Conservation (phyloP, 371 early-diverging fungal genomes). For the Nematocida sp. region DNA sequence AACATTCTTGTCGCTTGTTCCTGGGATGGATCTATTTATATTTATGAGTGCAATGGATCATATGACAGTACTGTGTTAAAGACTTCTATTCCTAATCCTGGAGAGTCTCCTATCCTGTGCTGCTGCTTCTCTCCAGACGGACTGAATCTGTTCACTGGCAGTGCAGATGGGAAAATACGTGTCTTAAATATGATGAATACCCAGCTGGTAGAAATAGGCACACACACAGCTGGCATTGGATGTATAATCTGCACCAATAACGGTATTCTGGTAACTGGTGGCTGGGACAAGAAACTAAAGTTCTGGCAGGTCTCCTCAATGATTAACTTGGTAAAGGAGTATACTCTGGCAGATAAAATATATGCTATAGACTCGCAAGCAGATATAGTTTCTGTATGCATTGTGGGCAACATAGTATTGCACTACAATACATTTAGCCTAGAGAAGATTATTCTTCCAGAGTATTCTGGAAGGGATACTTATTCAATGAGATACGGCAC, state of each 20-base stretch:
- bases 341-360: slow-evolving; percentile 73
- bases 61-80: slow-evolving; percentile 35
- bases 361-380: slow-evolving; percentile 76
- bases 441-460: not conserved
- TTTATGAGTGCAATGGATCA: slow-evolving; percentile 45
- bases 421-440: slow-evolving; percentile 68
- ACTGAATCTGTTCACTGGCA: slow-evolving; percentile 49
- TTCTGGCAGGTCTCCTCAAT: slow-evolving; percentile 80
- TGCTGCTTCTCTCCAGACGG: slow-evolving; percentile 54
- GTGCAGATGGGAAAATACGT: slow-evolving; percentile 58
- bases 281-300: slow-evolving; percentile 86
- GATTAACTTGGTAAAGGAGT: slow-evolving; percentile 67
- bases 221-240: slow-evolving; percentile 56
- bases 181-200: slow-evolving; percentile 50
- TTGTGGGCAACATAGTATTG: slow-evolving; percentile 72
- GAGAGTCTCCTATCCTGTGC: slow-evolving; percentile 58
- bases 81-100: slow-evolving; percentile 43
- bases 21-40: slow-evolving; percentile 63
- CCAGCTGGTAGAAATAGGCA: slow-evolving; percentile 28
- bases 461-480: not conserved
- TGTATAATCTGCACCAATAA: slow-evolving; percentile 41
- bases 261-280: slow-evolving; percentile 74
- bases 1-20: slow-evolving; percentile 54
- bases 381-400: slow-evolving; percentile 71
- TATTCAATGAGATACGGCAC: not conserved